phyloP scores from a whole-genome alignment of 1,284 basidiomycete genomes.

The Pisolithus thermaeus region DNA sequence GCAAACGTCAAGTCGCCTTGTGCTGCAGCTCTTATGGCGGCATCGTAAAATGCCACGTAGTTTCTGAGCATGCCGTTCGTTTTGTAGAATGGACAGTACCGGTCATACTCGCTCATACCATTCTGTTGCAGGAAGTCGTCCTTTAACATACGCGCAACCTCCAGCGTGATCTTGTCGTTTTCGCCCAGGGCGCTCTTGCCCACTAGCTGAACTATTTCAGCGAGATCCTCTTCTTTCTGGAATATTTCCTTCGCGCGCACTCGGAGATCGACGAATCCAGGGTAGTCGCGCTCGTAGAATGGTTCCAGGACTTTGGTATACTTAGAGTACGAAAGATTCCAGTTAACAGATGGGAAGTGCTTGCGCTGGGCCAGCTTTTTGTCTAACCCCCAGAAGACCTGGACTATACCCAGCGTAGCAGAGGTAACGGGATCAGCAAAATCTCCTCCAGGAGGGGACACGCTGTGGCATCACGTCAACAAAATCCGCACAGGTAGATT shows the following conservation, averaged over 20 bases:
- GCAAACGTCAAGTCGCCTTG: slow-evolving; percentile 88
- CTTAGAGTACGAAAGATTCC: slow-evolving; percentile 98
- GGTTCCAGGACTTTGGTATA: slow-evolving; percentile 94
- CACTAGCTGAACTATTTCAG: slow-evolving; percentile 98
- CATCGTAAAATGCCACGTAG: slow-evolving; percentile 93
- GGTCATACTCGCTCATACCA: slow-evolving; percentile 97
- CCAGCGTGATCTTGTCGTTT: slow-evolving; percentile 97
- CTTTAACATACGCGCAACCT: slow-evolving; percentile 96
- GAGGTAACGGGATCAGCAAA: slow-evolving; percentile 99
- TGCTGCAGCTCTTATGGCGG: slow-evolving; percentile 80
- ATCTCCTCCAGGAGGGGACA: slow-evolving; percentile 98
- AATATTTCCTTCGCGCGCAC: slow-evolving; percentile 93
- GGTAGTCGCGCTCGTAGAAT: slow-evolving; percentile 87
- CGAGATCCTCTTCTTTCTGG: slow-evolving; percentile 97
- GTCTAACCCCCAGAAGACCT: slow-evolving; percentile 96
- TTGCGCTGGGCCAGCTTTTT: slow-evolving; percentile 97
- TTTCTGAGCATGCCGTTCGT: slow-evolving; percentile 94
- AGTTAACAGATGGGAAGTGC: slow-evolving; percentile 99
- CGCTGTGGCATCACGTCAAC: slow-evolving; percentile 43
- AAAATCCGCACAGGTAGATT: background rate
- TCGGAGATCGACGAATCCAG: slow-evolving; percentile 91
- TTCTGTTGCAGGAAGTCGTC: slow-evolving; percentile 99
- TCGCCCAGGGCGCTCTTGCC: slow-evolving; percentile 98
- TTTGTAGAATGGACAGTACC: slow-evolving; percentile 98
- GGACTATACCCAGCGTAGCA: slow-evolving; percentile 96